These are phyloP conservation scores for Stemphylium vesicarium DNA, from an alignment of 2,329 filamentous ascomycete species.

Conservation along the genomic window DNA sequence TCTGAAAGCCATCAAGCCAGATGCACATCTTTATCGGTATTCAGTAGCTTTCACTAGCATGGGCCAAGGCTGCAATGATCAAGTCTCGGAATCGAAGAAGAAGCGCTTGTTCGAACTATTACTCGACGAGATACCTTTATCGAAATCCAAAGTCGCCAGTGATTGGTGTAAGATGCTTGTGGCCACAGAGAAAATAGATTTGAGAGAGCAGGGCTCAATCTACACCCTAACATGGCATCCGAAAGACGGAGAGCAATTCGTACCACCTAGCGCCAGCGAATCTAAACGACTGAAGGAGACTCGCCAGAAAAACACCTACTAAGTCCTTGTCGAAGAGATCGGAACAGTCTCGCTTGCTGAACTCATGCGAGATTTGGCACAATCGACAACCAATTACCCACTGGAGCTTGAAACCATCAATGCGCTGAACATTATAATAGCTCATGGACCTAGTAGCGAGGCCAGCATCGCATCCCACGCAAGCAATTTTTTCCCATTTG, in stretches of 20 bases:
- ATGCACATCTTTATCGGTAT: conserved; percentile 37
- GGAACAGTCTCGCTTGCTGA: conserved; percentile 42
- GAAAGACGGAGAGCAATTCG: conserved; percentile 31
- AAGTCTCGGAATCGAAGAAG: conserved; percentile 51
- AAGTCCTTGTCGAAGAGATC: conserved; percentile 27
- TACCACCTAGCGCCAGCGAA: conserved; percentile 21
- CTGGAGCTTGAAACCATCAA: conserved; percentile 61
- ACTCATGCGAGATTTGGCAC: conserved; percentile 54
- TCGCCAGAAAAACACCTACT: conserved; percentile 28
- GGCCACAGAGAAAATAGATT: conserved; percentile 30
- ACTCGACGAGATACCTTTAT: conserved; percentile 41
- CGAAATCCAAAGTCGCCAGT: conserved; percentile 41
- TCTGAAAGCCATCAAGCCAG: conserved; percentile 40
- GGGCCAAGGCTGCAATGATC: conserved; percentile 33
- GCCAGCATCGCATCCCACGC: conserved; percentile 55
- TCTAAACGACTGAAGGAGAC: conserved; percentile 17
- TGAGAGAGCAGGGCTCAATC: conserved; percentile 17
- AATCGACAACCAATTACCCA: conserved; percentile 49
- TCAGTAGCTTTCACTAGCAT: conserved; percentile 37
- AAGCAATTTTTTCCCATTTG: conserved; percentile 54
- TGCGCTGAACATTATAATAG: conserved; percentile 64
- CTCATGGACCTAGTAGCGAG: conserved; percentile 54
- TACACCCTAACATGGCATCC: conserved; percentile 38
- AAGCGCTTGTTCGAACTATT: conserved; percentile 58
- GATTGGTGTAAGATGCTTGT: conserved; percentile 48